A percentile compares a stretch with the other conserved stretches of the same genome.
phyloP scores from a whole-genome alignment of 352 stramenopile species.

The Phytophthora vignae region DNA sequence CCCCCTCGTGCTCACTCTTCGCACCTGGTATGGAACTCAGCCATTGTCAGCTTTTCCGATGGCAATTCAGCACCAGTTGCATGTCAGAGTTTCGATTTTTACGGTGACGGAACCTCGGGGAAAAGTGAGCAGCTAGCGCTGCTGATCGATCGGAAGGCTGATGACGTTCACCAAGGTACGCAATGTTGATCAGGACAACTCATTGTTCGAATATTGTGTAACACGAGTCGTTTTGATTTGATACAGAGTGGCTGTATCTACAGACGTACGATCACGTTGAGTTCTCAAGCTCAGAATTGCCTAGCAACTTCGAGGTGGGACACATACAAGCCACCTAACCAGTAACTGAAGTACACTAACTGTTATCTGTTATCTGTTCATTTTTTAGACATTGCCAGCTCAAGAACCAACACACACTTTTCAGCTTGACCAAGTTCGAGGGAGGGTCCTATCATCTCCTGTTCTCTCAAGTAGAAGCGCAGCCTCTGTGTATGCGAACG shows the following conservation, averaged over 20 bases:
- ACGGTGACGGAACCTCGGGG: slow-evolving; percentile 35
- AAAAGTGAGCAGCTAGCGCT: slow-evolving; percentile 49
- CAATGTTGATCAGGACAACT: slow-evolving; percentile 2
- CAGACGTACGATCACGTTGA: slow-evolving; percentile 47
- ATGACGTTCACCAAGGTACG: slow-evolving; percentile 36
- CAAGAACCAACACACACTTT: slow-evolving; percentile 30
- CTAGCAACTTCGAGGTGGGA: slow-evolving; percentile 30
- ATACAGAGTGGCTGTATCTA: slow-evolving; percentile 28
- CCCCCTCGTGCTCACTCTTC: slow-evolving; percentile 1
- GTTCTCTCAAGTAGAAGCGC: slow-evolving; percentile 2
- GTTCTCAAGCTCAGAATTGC: slow-evolving; percentile 23
- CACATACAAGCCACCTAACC: not conserved
- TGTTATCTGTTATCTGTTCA: not conserved
- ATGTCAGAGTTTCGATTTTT: slow-evolving; percentile 47
- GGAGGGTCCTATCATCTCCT: slow-evolving; percentile 28
- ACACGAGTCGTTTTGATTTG: not conserved
- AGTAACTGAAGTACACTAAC: slow-evolving; percentile 19
- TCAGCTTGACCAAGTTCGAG: slow-evolving; percentile 21
- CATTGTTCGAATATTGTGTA: not conserved
- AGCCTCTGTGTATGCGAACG: slow-evolving; percentile 50
- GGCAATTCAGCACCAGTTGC: not conserved
- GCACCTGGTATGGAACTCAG: slow-evolving; percentile 28
- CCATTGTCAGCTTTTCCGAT: slow-evolving; percentile 33
- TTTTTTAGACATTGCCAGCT: slow-evolving; percentile 13
- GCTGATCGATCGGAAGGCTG: slow-evolving; percentile 20